Base-by-base conservation (phyloP, 306 rosid genomes). In the Begonia loranthoides region DNA sequence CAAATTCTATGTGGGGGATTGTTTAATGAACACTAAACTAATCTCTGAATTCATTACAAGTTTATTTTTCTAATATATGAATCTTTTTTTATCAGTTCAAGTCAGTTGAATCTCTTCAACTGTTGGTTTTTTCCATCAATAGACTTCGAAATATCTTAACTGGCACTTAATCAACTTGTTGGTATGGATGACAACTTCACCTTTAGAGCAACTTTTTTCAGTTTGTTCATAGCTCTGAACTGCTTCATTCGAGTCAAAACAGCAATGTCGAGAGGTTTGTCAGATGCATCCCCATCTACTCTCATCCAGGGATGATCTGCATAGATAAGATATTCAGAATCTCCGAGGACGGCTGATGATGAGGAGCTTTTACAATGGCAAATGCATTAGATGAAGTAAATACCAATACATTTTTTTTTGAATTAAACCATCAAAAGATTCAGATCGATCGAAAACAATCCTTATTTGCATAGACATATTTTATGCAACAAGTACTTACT, bases 291-390 rank as follows among this genome's bases (percentile, higher is more conserved):
- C 21, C 97, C 97, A 62, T 90, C 95, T 71, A 65, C 95, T 76
- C 83, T 79, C 94, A 90, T 72, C 97, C 97, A 90, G 49, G 97
- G 94, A 76, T 90, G 97, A 70, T 78, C 97, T 90, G 80, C 72
- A 78, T 16, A n/a, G 28, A 57, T 33, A 19, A 40, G 49, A 57
- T 57, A 9, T 15, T 14, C 33, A 45, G 24, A 45, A 44, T 50
- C 43, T 17, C 16, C 6, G 47, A 43, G 15, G 6, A n/a, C 47
- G 15, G 15, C 13, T 43, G 15, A 43, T n/a, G 0, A 1, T 43
- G 47, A n/a, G 10, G 47, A 43, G 15, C 47, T 43, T 43, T 14
- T 4, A 13, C 51, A 48, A 9, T 48, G 16, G 17, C 22, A 48
- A 48, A 43, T 7, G 47, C 15, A 43, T 10, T 43, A n/a, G 15